Evolutionary conservation across 148 eudicot genomes (phyloP).

Genomic region (Agrostemma githago): DNA sequence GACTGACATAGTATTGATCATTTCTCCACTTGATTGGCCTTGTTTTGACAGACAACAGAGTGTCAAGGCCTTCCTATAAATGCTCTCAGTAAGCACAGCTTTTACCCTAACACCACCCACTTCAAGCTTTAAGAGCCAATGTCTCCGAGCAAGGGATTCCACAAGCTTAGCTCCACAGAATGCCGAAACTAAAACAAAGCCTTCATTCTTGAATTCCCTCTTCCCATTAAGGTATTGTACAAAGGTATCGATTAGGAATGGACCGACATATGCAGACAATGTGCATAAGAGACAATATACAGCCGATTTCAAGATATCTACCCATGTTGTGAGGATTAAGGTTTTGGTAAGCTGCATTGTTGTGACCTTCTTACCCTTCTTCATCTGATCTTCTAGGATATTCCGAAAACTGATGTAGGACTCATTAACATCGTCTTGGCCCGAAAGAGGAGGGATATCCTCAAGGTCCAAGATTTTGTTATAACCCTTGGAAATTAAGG

Average conservation of each 20-base stretch:
- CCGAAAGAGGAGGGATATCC: conserved; percentile 40
- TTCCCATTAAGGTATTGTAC: conserved; percentile 42
- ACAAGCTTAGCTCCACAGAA: conserved; percentile 37
- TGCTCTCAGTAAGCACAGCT: conserved; percentile 33
- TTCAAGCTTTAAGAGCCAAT: conserved; percentile 41
- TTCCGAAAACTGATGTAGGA: conserved; percentile 23
- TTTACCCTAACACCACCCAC: conserved; percentile 35
- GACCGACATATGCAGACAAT: conserved; percentile 40
- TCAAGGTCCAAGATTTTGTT: conserved; percentile 37
- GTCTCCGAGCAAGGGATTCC: conserved; percentile 35
- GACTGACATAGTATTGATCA: conserved; percentile 42
- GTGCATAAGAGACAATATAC: conserved; percentile 26
- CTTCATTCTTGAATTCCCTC: conserved; percentile 27
- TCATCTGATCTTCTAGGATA: conserved; percentile 18
- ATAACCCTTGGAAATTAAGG: conserved; percentile 32
- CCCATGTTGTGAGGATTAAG: conserved; percentile 30
- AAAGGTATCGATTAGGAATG: conserved; percentile 40
- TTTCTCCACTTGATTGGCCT: conserved; percentile 44
- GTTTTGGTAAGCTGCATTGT: conserved; percentile 29
- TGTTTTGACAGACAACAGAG: conserved; percentile 35
- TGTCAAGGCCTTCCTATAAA: conserved; percentile 39
- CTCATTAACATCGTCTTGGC: conserved; percentile 29
- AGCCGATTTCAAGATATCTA: conserved; percentile 29
- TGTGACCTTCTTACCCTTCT: conserved; percentile 19
- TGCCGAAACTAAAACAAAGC: conserved; percentile 28